A percentile compares a stretch with the other conserved stretches of the same genome.
Conservation (phyloP, 2,329 filamentous ascomycete genomes). For the Zalaria sp. region DNA sequence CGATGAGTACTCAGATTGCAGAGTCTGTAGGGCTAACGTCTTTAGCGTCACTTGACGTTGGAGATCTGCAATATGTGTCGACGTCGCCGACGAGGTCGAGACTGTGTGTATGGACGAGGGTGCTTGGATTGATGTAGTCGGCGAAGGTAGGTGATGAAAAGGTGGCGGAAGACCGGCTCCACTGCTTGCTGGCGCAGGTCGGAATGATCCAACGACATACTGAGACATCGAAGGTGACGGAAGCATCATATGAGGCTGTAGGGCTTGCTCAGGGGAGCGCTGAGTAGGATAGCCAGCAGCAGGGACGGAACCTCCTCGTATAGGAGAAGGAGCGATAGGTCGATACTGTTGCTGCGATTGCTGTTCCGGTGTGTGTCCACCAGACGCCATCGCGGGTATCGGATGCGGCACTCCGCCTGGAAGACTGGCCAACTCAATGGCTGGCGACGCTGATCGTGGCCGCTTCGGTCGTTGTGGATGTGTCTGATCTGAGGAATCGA, state of each 20-base stretch:
- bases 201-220: background rate
- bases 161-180: constrained; percentile 8
- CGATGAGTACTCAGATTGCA: constrained; percentile 40
- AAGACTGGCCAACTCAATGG: no score
- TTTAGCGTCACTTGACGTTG: constrained; percentile 42
- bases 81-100: constrained; percentile 12
- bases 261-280: no score
- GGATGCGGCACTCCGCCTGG: no score
- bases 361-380: no score
- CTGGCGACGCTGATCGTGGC: no score
- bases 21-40: constrained; percentile 35
- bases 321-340: no score
- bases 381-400: no score
- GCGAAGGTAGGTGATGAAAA: constrained; percentile 9
- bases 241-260: constrained; percentile 1
- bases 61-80: constrained; percentile 31
- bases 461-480: no score
- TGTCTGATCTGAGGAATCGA: no score
- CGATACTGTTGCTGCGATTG: no score
- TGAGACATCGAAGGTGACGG: constrained; percentile 1
- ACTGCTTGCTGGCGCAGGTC: constrained; percentile 5
- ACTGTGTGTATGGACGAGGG: constrained; percentile 12
- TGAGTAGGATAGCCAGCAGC: no score
- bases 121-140: constrained; percentile 12
- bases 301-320: no score